A percentile compares a stretch with the other conserved stretches of the same genome.
These are phyloP conservation scores for Penstemon davidsonii DNA, from an alignment of 257 asterid species.

Conservation along the genomic window DNA sequence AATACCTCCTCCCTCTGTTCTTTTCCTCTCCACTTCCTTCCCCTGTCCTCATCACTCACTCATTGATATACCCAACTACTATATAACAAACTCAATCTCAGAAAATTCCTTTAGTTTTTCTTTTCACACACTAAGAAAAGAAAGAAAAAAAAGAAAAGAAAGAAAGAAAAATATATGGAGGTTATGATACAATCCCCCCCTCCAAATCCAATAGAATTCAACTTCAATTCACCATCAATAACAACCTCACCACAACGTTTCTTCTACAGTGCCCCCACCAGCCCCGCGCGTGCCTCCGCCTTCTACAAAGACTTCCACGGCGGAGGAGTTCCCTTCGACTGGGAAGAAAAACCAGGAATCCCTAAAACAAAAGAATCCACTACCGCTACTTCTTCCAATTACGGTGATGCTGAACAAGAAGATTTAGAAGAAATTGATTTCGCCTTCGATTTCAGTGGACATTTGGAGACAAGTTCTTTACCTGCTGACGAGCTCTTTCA, in stretches of 20 bases:
- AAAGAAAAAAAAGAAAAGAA: too few relatives aligned
- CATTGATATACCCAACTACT: too few relatives aligned
- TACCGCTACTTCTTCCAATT: conserved; percentile 32
- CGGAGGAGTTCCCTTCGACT: conserved; percentile 49
- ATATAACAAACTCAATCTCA: too few relatives aligned
- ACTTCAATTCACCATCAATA: conserved; percentile 59
- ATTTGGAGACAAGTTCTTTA: conserved; percentile 41
- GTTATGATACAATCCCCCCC: conserved; percentile 27
- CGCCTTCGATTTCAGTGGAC: conserved; percentile 82
- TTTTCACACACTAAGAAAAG: too few relatives aligned
- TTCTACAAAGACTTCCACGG: conserved; percentile 32
- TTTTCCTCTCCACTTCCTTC: too few relatives aligned
- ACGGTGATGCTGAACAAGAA: conserved; percentile 31
- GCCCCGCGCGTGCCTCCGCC: conserved; percentile 39
- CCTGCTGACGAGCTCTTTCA: conserved; percentile 91
- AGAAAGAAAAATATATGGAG: background rate
- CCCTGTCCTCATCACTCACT: too few relatives aligned
- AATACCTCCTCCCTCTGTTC: too few relatives aligned
- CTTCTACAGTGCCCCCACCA: conserved; percentile 67
- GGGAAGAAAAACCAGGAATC: conserved; percentile 75
- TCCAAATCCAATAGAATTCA: conserved; percentile 52
- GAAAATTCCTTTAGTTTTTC: too few relatives aligned
- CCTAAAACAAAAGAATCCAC: conserved; percentile 38
- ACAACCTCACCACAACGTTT: conserved; percentile 62
- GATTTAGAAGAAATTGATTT: conserved; percentile 48